A percentile compares a stretch with the other conserved stretches of the same genome.
phyloP scores from a whole-genome alignment of 139 green algal species.

The Volvox africanus region DNA sequence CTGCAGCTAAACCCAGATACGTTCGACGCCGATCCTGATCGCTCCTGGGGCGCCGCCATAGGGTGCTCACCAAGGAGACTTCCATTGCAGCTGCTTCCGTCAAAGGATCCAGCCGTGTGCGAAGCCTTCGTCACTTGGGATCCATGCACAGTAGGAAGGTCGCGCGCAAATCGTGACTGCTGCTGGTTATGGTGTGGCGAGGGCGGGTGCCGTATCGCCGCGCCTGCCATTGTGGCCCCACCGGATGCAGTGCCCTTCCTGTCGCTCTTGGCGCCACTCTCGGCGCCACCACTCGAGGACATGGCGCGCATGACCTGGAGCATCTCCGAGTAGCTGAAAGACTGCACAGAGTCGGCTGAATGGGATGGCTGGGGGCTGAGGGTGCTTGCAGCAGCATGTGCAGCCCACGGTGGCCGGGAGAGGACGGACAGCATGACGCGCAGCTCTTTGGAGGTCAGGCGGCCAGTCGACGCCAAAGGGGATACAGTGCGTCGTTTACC shows the following conservation, averaged over 20 bases:
- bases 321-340: slow-evolving; percentile 38
- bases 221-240: not conserved
- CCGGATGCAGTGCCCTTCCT: not conserved
- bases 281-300: not conserved
- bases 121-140: not conserved
- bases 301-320: slow-evolving; percentile 27
- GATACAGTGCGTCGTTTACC: not conserved
- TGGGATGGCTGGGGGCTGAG: not conserved
- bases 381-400: not conserved
- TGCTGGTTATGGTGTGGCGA: not conserved
- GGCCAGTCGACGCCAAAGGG: not conserved
- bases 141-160: not conserved
- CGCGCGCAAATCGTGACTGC: not conserved
- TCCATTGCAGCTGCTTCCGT: not conserved
- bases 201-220: not conserved
- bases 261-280: not conserved
- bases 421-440: slow-evolving; percentile 27
- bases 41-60: slow-evolving; percentile 6
- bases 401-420: not conserved
- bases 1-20: not conserved
- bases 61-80: slow-evolving; percentile 24
- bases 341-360: not conserved
- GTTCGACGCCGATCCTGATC: not conserved
- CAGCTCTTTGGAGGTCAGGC: slow-evolving; percentile 3
- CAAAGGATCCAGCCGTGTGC: not conserved